These are phyloP conservation scores for Kazachstania africana DNA, from an alignment of 805 yeast genomes.

Conservation along the genomic window DNA sequence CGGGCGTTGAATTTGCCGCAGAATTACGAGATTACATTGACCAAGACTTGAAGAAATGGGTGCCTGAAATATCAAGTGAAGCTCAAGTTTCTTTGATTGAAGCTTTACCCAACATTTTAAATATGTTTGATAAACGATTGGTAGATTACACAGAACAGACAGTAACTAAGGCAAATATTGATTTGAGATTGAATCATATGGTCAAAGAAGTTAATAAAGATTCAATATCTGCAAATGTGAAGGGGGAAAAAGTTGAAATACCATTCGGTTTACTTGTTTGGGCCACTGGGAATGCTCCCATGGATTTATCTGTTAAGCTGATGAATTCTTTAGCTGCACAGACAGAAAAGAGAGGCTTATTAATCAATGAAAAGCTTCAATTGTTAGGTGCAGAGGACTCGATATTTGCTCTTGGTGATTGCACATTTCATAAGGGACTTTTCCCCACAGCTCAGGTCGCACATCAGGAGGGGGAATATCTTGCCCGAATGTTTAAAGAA, in stretches of 20 bases:
- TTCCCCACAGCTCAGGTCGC: slow-evolving; percentile 99
- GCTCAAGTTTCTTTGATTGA: slow-evolving; percentile 78
- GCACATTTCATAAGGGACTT: slow-evolving; percentile 74
- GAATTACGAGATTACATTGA: slow-evolving; percentile 89
- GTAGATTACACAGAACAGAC: slow-evolving; percentile 72
- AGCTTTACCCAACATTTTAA: slow-evolving; percentile 81
- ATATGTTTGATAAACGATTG: slow-evolving; percentile 56
- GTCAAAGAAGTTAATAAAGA: slow-evolving; percentile 73
- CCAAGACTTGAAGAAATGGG: slow-evolving; percentile 81
- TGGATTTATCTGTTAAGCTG: slow-evolving; percentile 59
- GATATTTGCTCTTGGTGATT: slow-evolving; percentile 87
- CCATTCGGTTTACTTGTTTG: slow-evolving; percentile 92
- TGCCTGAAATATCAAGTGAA: slow-evolving; percentile 75
- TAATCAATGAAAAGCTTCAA: slow-evolving; percentile 71
- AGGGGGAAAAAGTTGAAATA: slow-evolving; percentile 51
- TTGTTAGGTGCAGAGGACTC: slow-evolving; percentile 69
- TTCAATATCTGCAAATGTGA: slow-evolving; percentile 48
- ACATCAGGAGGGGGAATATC: slow-evolving; percentile 79
- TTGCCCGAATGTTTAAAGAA: slow-evolving; percentile 60
- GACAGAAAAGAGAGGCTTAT: slow-evolving; percentile 69
- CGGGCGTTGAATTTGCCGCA: slow-evolving; percentile 97
- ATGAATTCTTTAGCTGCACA: slow-evolving; percentile 62
- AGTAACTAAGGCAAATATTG: slow-evolving; percentile 55
- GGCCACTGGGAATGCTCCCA: slow-evolving; percentile 95
- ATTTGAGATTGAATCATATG: slow-evolving; percentile 74